These are phyloP conservation scores for Elaeagnus macrophylla DNA, from an alignment of 306 rosid species.

Conservation along the genomic window DNA sequence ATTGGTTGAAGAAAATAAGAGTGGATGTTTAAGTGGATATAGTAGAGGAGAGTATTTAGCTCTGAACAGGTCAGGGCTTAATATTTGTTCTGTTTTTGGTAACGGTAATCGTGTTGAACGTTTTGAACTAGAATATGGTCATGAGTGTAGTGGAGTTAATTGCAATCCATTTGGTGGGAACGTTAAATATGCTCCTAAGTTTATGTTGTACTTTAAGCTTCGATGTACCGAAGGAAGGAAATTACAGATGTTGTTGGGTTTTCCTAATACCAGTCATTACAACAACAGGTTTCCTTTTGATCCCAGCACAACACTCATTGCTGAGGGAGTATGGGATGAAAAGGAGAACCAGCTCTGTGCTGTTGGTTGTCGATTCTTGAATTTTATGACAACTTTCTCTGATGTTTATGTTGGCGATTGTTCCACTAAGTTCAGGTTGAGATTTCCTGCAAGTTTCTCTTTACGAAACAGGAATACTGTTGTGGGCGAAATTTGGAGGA, in stretches of 20 bases:
- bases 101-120: conserved; percentile 17
- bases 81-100: conserved; percentile 33
- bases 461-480: conserved; percentile 47
- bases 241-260: conserved; percentile 56
- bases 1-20: conserved; percentile 19
- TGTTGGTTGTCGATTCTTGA: conserved; percentile 58
- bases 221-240: conserved; percentile 38
- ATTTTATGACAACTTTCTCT: conserved; percentile 27
- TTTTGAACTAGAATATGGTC: conserved; percentile 50
- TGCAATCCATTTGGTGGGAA: conserved; percentile 48
- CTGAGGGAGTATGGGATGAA: conserved; percentile 81
- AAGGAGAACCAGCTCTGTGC: conserved; percentile 47
- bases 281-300: conserved; percentile 33
- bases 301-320: conserved; percentile 42
- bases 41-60: conserved; percentile 25
- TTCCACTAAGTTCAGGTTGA: conserved; percentile 38
- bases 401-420: conserved; percentile 64
- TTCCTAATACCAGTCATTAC: conserved; percentile 26
- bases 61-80: conserved; percentile 13
- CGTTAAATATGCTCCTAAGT: conserved; percentile 33
- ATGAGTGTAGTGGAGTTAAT: conserved; percentile 35
- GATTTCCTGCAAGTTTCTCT: conserved; percentile 46
- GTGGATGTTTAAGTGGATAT: conserved; percentile 33
- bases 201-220: conserved; percentile 29
- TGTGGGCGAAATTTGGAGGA: conserved; percentile 63